Conservation (phyloP, 208 protist genomes). For the Leishmania mexicana region DNA sequence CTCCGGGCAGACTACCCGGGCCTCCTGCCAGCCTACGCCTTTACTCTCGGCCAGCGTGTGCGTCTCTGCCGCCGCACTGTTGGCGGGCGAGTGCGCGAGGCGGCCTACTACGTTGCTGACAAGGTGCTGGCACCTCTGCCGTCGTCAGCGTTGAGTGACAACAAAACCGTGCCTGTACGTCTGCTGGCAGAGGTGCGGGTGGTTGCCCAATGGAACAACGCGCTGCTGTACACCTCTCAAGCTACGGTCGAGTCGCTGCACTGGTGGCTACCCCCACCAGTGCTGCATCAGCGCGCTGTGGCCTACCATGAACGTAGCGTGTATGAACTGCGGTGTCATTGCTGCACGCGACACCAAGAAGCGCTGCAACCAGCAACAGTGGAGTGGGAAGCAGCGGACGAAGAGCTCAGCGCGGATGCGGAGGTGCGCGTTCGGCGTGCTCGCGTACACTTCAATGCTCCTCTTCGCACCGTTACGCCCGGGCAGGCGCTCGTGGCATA, state of each 20-base stretch:
- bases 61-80: slow-evolving; percentile 15
- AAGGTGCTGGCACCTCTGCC: slow-evolving; percentile 44
- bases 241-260: slow-evolving; percentile 14
- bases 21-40: slow-evolving; percentile 55
- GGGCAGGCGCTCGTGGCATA: slow-evolving; percentile 74
- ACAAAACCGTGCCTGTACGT: slow-evolving; percentile 8
- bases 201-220: slow-evolving; percentile 62
- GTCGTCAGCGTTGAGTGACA: background rate
- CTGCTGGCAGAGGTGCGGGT: slow-evolving; percentile 59
- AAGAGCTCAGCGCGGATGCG: slow-evolving; percentile 1
- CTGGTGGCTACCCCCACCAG: slow-evolving; percentile 15
- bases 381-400: slow-evolving; percentile 31
- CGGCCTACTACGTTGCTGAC: slow-evolving; percentile 53
- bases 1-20: slow-evolving; percentile 26
- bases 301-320: background rate
- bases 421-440: slow-evolving; percentile 5
- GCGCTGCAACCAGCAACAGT: slow-evolving; percentile 41
- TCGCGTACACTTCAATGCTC: slow-evolving; percentile 36
- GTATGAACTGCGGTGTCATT: slow-evolving; percentile 34
- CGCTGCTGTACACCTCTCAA: slow-evolving; percentile 32
- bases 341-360: slow-evolving; percentile 65
- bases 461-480: slow-evolving; percentile 57
- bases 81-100: slow-evolving; percentile 5
- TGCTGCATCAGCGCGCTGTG: background rate
- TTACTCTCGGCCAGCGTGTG: slow-evolving; percentile 80